Evolutionary conservation across 208 protist genomes (phyloP), one percentile per base, ranked within the genome.

Genomic region (Jaenimonas drosophilae): DNA sequence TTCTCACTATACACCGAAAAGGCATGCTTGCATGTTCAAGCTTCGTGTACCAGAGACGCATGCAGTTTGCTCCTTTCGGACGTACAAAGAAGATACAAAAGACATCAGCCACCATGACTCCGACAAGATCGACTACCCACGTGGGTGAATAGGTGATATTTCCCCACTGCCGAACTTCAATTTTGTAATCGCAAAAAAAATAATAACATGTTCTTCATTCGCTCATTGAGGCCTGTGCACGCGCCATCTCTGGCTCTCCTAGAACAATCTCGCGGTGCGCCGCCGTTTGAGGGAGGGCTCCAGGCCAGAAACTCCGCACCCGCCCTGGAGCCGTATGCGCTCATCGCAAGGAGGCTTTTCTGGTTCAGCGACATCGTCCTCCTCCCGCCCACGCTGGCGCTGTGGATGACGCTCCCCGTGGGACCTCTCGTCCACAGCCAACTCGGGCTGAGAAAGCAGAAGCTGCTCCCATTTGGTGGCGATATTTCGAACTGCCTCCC

Each of bases 401-500:
- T 62, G 27, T 37, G 44, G 14, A 12, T 55, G 49, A 14, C 48
- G 55, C 39, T 64, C 29, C 17, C 48, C 16, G 4, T 52, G n/a
- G n/a, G n/a, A n/a, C n/a, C n/a, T n/a, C n/a, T n/a, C n/a, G n/a
- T n/a, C n/a, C n/a, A n/a, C n/a, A n/a, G n/a, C n/a, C n/a, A n/a
- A n/a, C n/a, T n/a, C n/a, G n/a, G n/a, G n/a, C n/a, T n/a, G n/a
- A n/a, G n/a, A 78, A 12, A 14, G 11, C 14, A 34, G 31, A 9
- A 34, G 31, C 31, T 50, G n/a, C 5, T 39, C 7, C 68, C 80
- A 85, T 38, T 73, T 70, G 19, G 64, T 51, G 1, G 67, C 62
- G 12, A 89, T 76, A 34, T 55, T 41, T 20, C 89, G 48, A 4
- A 94, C 48, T 6, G 78, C 78, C 40, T 90, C 78, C 29, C 74